Base-by-base conservation (phyloP, 2,329 filamentous ascomycete genomes). In the Verticillium longisporum region DNA sequence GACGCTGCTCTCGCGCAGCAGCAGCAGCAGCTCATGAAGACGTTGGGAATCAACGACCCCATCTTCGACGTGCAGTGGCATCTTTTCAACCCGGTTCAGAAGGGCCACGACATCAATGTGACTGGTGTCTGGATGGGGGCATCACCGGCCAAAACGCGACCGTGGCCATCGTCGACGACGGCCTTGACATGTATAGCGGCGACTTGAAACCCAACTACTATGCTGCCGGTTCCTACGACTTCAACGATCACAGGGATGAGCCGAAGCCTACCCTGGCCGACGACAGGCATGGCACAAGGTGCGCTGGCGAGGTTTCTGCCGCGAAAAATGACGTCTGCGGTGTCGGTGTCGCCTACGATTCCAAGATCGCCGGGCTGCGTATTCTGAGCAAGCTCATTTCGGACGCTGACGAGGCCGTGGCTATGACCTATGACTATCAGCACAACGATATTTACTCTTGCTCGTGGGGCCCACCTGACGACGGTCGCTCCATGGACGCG, bases 371-470 rank as follows among this genome's bases (percentile, higher is more conserved):
- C 3, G 95, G 93, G 45, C 88, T 98, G 66, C 91, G 95, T 59
- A 99, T 99, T 66, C 83, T 99, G 6, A 96, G 91, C 61, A 94
- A 92, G 70, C 80, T 91, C 57, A 97, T 99, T 66, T 89, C 88
- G 58, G 95, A 99, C 72, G 88, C 90, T 33, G 95, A 99, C 70
- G 95, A 99, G 75, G 93, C 95, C 31, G 81, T 89, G 34, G 91
- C 95, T 26, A 88, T 99, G 81, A 97, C 96, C 75, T 98, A 94
- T 77, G 90, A 89, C 64, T 95, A 87, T 69, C 88, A 97, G 69
- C 81, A 94, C 63, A 99, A 97, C 72, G 87, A 97, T 63, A 98
- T 99, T 62, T 99, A 97, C 77, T 99, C 95, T 1, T 99, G 95
- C 78, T 99, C 95, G 0, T 99, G 95, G 95, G 95, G 95, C 0